Base-by-base conservation (phyloP, 2,329 filamentous ascomycete genomes). In the Exutisphaerella laricina region DNA sequence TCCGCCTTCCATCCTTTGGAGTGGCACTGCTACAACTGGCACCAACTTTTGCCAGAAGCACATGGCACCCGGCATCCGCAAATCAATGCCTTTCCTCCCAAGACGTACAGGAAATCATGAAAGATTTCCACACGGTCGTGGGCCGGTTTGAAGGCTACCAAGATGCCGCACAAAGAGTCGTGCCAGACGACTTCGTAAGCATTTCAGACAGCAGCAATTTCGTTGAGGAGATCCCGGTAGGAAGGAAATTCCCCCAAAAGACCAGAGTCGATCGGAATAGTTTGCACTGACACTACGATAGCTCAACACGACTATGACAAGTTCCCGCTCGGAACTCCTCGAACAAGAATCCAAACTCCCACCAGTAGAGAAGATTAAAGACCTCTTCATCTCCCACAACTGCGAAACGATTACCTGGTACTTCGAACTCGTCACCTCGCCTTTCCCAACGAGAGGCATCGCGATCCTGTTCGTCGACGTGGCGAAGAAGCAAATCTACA, bases 381-480 rank as follows among this genome's bases (percentile, higher is more conserved):
- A 50, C 12, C 43, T 53, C 38, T 53, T 49, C 39, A 34, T 45
- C 8, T 33, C 43, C 4, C 38, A 51, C 28, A 51, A 37, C 33
- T 53, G 50, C 16, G 50, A 51, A 26, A 49, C 41, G 7, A 51
- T 51, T n/a, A 51, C 50, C n/a, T 53, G 48, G 48, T 53, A 51
- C 20, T 53, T 47, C 43, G 48, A 53, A 18, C 48, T 53, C 26
- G 39, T 26, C 1, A 53, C 48, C 10, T 43, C 28, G 18, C 50
- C 48, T 9, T 38, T 46, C 18, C 45, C 50, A 20, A 51, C 41
- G 5, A 39, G 50, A 38, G 50, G 50, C 12, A 53, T 53, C 13
- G 43, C 37, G 10, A 51, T 51, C 25, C 26, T 53, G 37, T 49
- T 53, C 17, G 50, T 49, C 4, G 34, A 51, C 21, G 25, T 40